A percentile compares a stretch with the other conserved stretches of the same genome.
phyloP scores from a whole-genome alignment of 176 grass and related monocot species.

The Panicum miliaceum region DNA sequence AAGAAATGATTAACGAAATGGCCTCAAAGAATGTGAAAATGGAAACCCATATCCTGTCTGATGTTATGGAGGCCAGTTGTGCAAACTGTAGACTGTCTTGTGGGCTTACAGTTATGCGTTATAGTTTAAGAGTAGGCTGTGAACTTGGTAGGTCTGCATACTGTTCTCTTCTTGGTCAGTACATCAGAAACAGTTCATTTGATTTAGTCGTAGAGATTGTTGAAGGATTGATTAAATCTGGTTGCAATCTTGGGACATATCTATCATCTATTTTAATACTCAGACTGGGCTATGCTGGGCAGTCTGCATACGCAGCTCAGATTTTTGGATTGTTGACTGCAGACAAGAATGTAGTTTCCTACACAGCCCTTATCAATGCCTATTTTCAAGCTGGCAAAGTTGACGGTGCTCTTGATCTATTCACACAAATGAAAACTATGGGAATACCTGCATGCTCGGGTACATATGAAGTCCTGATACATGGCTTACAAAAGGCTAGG shows the following conservation, averaged over 20 bases:
- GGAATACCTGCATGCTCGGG: slow-evolving; percentile 56
- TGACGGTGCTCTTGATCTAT: slow-evolving; percentile 56
- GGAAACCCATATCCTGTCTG: slow-evolving; percentile 57
- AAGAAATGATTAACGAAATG: slow-evolving; percentile 51
- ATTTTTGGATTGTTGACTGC: slow-evolving; percentile 60
- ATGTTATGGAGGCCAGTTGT: slow-evolving; percentile 61
- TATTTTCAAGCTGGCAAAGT: slow-evolving; percentile 66
- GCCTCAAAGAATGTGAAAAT: slow-evolving; percentile 48
- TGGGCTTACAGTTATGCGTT: slow-evolving; percentile 51
- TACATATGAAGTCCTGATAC: slow-evolving; percentile 64
- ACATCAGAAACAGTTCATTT: slow-evolving; percentile 56
- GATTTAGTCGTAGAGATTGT: slow-evolving; percentile 54
- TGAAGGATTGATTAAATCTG: slow-evolving; percentile 62
- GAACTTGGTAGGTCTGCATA: slow-evolving; percentile 60
- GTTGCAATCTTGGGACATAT: slow-evolving; percentile 66
- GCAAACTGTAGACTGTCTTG: slow-evolving; percentile 53
- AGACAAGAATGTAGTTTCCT: slow-evolving; percentile 64
- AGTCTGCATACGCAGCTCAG: slow-evolving; percentile 49
- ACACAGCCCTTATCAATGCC: slow-evolving; percentile 67
- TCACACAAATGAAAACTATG: slow-evolving; percentile 52
- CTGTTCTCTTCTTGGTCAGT: slow-evolving; percentile 67
- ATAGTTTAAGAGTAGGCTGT: slow-evolving; percentile 53
- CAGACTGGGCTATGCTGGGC: slow-evolving; percentile 57
- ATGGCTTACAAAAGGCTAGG: slow-evolving; percentile 66
- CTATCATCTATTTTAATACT: slow-evolving; percentile 64